Percentiles rank a stretch among this genome's conserved stretches.
Evolutionary conservation across 352 stramenopile species (phyloP).

Genomic region (Phytophthora pinifolia): DNA sequence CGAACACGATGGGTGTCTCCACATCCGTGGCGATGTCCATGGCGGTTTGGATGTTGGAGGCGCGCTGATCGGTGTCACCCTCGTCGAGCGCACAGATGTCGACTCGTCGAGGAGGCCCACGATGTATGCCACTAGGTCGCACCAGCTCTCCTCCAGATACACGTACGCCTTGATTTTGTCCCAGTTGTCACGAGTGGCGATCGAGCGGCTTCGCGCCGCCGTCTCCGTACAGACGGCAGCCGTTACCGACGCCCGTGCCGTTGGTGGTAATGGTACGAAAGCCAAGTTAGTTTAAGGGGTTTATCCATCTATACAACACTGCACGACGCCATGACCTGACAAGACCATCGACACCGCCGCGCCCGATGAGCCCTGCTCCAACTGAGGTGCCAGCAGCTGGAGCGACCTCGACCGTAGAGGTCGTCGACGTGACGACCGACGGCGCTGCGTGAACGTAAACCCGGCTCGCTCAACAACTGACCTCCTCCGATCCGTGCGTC

Average conservation of each 20-base stretch:
- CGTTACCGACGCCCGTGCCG: conserved; percentile 19
- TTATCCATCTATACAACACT: no score
- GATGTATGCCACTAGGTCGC: conserved; percentile 28
- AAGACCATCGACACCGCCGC: no score
- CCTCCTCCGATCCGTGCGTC: no score
- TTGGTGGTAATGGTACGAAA: conserved; percentile 16
- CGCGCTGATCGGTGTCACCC: conserved; percentile 30
- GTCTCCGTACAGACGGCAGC: conserved; percentile 28
- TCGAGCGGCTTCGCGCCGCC: conserved; percentile 31
- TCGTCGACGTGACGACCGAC: no score
- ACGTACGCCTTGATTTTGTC: conserved; percentile 36
- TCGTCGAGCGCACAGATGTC: conserved; percentile 29
- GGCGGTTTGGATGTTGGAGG: conserved; percentile 32
- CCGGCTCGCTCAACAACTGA: no score
- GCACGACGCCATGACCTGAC: no score
- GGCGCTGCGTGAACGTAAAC: no score
- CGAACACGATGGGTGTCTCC: conserved; percentile 33
- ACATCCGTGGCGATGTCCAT: conserved; percentile 34
- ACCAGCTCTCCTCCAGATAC: conserved; percentile 30
- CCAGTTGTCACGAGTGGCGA: conserved; percentile 34
- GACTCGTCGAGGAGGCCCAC: conserved; percentile 29
- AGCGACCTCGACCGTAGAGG: no score
- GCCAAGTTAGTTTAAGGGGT: no score
- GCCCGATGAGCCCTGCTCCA: no score
- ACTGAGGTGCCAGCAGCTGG: no score